These are phyloP conservation scores for Salix arbutifolia DNA, from an alignment of 345 rosid genomes.

Conservation along the genomic window DNA sequence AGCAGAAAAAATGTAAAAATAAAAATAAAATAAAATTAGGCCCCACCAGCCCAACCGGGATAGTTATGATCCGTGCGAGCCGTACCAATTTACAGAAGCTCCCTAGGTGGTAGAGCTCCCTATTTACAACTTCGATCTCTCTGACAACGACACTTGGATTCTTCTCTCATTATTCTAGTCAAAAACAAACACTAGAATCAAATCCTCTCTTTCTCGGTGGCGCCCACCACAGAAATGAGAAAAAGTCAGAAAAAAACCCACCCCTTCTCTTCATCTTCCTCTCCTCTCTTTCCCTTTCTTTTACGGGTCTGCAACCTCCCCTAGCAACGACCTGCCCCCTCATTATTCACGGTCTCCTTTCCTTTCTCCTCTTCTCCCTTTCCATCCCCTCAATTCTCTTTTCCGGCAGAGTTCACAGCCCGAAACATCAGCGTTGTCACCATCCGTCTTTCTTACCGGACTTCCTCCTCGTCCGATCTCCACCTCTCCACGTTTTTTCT, in stretches of 20 bases:
- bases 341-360: no score
- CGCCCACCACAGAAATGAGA: not conserved
- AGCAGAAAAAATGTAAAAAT: not conserved
- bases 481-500: not conserved
- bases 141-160: slow-evolving; percentile 35
- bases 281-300: no score
- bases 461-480: not conserved
- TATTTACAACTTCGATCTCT: slow-evolving; percentile 4
- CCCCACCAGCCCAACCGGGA: not conserved
- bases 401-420: not conserved
- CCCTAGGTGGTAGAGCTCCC: not conserved
- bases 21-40: no score
- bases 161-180: not conserved
- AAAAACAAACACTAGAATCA: not conserved
- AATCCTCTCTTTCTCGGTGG: slow-evolving; percentile 2
- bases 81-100: not conserved
- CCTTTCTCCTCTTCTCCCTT: not conserved
- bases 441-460: not conserved
- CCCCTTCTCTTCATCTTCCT: no score
- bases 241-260: not conserved
- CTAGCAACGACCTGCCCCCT: no score
- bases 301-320: no score
- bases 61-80: slow-evolving; percentile 13
- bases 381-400: not conserved
- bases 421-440: not conserved